Base-by-base conservation (phyloP, 768 basidiomycete genomes). In the Gautieria morchelliformis region DNA sequence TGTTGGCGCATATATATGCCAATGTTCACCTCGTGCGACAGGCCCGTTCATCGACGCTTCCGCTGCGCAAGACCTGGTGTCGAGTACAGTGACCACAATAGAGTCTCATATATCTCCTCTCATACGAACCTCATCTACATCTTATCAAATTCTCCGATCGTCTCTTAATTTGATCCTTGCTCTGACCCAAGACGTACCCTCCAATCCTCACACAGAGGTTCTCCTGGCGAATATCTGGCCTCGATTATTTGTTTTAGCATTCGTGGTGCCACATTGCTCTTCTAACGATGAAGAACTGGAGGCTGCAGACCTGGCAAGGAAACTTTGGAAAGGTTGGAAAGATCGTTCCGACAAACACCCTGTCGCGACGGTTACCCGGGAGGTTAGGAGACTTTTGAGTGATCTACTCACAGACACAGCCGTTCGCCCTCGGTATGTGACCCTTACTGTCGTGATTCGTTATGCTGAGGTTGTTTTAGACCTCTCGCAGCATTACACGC, bases 1-100 rank as follows among this genome's bases (percentile, higher is more conserved):
- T 30, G 27, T n/a, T 19, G 15, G 35, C 10, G 27, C 20, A 42
- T 8, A 32, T n/a, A 12, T 58, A 14, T 39, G 1, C 32, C 19
- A 30, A 48, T 33, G 37, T 39, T 55, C 33, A 19, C 14, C 17
- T 46, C 8, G n/a, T 8, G 24, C 42, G 17, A 39, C 39, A 33
- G 59, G 58, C 12, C 35, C 54, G 14, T 59, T 62, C n/a, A 44
- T 59, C 27, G 14, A 49, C 4, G 40, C 37, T 17, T 19, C 24
- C 48, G 20, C 39, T 17, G 47, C 39, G 14, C 45, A 35, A 27
- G 19, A 19, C 9, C 42, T 57, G 9, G 33, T 57, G 19, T 32
- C 56, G 12, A 20, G n/a, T 14, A 49, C 37, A 15, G 33, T 57
- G 5, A 48, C 32, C 35, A 49, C 56, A 30, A 15, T 57, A 15